Evolutionary conservation across 2,329 filamentous ascomycete species (phyloP), one percentile per base, ranked within the genome.

Genomic region (Elsinoe perseae): DNA sequence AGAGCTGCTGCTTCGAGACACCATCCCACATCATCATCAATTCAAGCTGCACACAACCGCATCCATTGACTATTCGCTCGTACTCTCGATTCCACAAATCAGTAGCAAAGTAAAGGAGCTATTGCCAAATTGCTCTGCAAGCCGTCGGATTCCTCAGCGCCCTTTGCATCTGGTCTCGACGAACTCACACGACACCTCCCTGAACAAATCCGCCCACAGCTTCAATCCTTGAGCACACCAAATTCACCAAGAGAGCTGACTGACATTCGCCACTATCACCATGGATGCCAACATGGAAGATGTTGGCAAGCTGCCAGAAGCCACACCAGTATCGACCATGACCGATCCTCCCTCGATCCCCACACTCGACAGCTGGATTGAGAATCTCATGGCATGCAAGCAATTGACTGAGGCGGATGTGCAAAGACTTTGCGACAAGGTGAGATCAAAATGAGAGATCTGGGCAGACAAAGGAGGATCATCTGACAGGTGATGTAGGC

Each of bases 201-300:
- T 44, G 40, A 23, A 44, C n/a, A 44, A 25, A 25, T 8, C 40
- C 40, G 9, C 32, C 25, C 23, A 20, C 40, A 44, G 40, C 20
- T n/a, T 12, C 40, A 18, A 23, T 18, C 20, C 20, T 27, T 44
- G 9, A 36, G 32, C 12, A 44, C 20, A 44, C 40, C 23, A 25
- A 10, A 44, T 9, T 5, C 40, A 44, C 18, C 9, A 10, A 5
- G 2, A 44, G 32, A 4, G 5, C 12, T 36, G 32, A 36, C 5
- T 14, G 10, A 36, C 5, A 36, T 3, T 14, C 32, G 25, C 12
- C 40, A 12, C 40, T 18, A 12, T 10, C 20, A 32, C 34, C 48
- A 95, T 96, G 90, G 92, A 98, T 75, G 95, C 90, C 69, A 95
- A 95, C 75, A 98, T 98, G 93, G 92, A 96, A 78, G 93, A 98